These are phyloP conservation scores for Litchi chinensis DNA, from an alignment of 345 rosid species.

Conservation along the genomic window DNA sequence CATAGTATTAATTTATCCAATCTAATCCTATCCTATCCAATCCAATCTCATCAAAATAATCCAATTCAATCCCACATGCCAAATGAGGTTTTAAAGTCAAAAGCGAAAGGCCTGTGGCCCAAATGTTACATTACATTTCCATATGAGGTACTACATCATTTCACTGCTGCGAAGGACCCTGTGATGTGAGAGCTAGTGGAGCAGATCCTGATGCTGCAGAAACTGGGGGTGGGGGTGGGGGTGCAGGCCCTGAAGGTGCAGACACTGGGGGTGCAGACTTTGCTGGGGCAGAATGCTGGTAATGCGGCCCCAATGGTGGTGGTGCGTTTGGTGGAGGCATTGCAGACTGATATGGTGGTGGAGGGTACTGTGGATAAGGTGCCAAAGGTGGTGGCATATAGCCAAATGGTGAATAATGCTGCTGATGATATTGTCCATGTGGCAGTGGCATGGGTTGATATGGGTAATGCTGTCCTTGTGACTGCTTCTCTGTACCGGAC, in stretches of 20 bases:
- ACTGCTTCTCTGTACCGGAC: conserved; percentile 48
- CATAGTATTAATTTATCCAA: too few species aligned
- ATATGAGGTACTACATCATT: not conserved
- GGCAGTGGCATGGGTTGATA: conserved; percentile 54
- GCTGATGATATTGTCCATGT: conserved; percentile 56
- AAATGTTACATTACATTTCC: not conserved
- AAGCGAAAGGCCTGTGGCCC: not conserved
- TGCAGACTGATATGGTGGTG: conserved; percentile 40
- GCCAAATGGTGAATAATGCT: conserved; percentile 60
- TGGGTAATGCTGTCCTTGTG: conserved; percentile 51
- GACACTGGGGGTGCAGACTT: conserved; percentile 35
- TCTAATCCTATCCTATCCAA: too few species aligned
- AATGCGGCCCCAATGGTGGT: conserved; percentile 38
- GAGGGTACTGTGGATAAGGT: conserved; percentile 70
- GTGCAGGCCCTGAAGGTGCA: conserved; percentile 10
- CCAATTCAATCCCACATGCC: too few species aligned
- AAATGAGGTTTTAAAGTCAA: too few species aligned
- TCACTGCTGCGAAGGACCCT: conserved; percentile 17
- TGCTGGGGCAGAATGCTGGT: conserved; percentile 41
- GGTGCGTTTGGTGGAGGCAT: conserved; percentile 43
- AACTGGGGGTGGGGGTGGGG: conserved; percentile 1
- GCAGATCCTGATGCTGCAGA: conserved; percentile 26
- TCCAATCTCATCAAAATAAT: too few species aligned
- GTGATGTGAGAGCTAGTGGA: conserved; percentile 28
- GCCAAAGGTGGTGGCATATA: conserved; percentile 53